phyloP scores from a whole-genome alignment of 257 asterid species.

The Solanum commersonii region DNA sequence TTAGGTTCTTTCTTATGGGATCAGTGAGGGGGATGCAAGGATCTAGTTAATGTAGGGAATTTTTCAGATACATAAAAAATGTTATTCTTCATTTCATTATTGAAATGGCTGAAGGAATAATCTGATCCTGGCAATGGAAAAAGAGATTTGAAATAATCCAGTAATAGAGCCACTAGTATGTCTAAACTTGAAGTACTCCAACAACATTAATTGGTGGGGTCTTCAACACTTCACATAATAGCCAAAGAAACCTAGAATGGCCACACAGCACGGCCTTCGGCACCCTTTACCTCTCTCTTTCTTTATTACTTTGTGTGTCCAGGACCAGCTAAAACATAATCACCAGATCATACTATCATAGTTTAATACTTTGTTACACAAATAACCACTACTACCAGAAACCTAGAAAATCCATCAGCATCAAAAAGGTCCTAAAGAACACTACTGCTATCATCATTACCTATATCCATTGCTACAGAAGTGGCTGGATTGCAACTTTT shows the following conservation, averaged over 20 bases:
- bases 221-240: not conserved
- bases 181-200: not conserved
- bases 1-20: not conserved
- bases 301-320: not conserved
- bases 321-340: not conserved
- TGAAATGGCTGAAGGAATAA: not conserved
- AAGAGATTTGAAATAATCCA: not conserved
- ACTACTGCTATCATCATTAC: not conserved
- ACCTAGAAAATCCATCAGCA: not conserved
- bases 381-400: not conserved
- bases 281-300: not conserved
- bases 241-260: not conserved
- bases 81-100: not conserved
- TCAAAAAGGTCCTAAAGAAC: not conserved
- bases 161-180: not conserved
- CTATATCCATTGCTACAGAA: not conserved
- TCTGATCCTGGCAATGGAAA: not conserved
- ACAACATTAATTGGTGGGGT: not conserved
- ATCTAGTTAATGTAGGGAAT: not conserved
- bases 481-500: not conserved
- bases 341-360: not conserved
- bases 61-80: not conserved
- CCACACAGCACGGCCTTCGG: not conserved
- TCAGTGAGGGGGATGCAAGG: not conserved
- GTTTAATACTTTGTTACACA: not conserved